These are phyloP conservation scores for Zygosaccharomyces kombuchaensis DNA, from an alignment of 805 yeast genomes.

Conservation along the genomic window DNA sequence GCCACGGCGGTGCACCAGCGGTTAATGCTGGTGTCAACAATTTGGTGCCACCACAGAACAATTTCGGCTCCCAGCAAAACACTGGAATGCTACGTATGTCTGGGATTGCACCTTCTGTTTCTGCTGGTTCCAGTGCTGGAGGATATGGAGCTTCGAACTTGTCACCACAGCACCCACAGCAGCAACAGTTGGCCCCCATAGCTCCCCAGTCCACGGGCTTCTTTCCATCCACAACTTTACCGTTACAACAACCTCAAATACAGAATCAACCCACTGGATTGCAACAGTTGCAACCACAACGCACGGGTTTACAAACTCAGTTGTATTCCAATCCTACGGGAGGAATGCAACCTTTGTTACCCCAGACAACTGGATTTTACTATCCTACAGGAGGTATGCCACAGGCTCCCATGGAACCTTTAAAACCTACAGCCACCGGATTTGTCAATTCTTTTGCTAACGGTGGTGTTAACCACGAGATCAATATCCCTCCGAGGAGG, in stretches of 20 bases:
- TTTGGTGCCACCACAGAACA: constrained; percentile 20
- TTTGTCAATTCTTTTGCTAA: constrained; percentile 40
- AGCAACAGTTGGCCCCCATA: constrained; percentile 23
- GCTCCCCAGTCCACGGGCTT: constrained; percentile 42
- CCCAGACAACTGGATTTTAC: constrained; percentile 45
- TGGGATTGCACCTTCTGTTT: constrained; percentile 12
- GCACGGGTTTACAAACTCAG: constrained; percentile 13
- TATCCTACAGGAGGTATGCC: constrained; percentile 21
- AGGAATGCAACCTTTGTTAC: constrained; percentile 28
- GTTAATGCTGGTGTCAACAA: constrained; percentile 6
- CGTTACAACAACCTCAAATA: constrained; percentile 13
- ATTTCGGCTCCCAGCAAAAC: constrained; percentile 19
- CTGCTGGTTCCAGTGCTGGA: constrained; percentile 18
- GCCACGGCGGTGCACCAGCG: constrained; percentile 28
- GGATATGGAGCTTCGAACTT: constrained; percentile 1
- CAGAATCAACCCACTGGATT: constrained; percentile 15
- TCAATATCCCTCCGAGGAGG: constrained; percentile 71
- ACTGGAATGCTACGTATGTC: constrained; percentile 6
- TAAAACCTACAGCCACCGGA: constrained; percentile 45
- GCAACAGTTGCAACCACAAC: constrained; percentile 25
- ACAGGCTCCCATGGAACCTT: constrained; percentile 30
- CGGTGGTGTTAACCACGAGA: constrained; percentile 48
- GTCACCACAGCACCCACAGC: constrained; percentile 20
- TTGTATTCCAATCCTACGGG: constrained; percentile 31
- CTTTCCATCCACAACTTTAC: constrained; percentile 22